These are phyloP conservation scores for Lachnellula cervina DNA, from an alignment of 2,329 filamentous ascomycete genomes.

Conservation along the genomic window DNA sequence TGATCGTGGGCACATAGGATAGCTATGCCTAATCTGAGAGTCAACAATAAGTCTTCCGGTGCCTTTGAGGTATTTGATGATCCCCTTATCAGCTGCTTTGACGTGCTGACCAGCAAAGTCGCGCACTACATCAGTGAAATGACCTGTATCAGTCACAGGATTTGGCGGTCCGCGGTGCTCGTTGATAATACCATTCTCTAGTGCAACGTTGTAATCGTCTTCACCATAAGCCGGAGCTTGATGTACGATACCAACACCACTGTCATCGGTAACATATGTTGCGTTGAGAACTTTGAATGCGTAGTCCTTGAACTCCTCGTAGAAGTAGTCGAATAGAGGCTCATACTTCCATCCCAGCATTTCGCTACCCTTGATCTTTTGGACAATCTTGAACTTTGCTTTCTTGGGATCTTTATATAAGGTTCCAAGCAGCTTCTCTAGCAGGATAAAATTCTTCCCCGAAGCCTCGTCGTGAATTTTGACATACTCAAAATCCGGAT, in stretches of 20 bases:
- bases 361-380: conserved; percentile 74
- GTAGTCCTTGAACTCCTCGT: conserved; percentile 78
- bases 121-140: conserved; percentile 69
- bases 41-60: conserved; percentile 75
- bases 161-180: conserved; percentile 78
- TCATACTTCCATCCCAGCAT: conserved; percentile 81
- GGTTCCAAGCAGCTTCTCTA: conserved; percentile 75
- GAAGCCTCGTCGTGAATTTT: conserved; percentile 81
- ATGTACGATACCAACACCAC: conserved; percentile 91
- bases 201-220: conserved; percentile 85
- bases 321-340: conserved; percentile 86
- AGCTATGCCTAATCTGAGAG: conserved; percentile 83
- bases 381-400: conserved; percentile 80
- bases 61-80: conserved; percentile 82
- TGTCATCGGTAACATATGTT: conserved; percentile 81
- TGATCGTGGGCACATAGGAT: conserved; percentile 91
- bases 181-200: conserved; percentile 71
- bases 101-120: conserved; percentile 87
- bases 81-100: conserved; percentile 86
- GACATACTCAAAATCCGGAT: conserved; percentile 81
- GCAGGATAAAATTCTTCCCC: conserved; percentile 77
- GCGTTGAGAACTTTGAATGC: conserved; percentile 81
- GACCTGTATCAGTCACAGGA: conserved; percentile 79
- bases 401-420: conserved; percentile 96
- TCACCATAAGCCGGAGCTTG: conserved; percentile 92